phyloP scores from a whole-genome alignment of 768 basidiomycete genomes.

The Piloderma croceum region DNA sequence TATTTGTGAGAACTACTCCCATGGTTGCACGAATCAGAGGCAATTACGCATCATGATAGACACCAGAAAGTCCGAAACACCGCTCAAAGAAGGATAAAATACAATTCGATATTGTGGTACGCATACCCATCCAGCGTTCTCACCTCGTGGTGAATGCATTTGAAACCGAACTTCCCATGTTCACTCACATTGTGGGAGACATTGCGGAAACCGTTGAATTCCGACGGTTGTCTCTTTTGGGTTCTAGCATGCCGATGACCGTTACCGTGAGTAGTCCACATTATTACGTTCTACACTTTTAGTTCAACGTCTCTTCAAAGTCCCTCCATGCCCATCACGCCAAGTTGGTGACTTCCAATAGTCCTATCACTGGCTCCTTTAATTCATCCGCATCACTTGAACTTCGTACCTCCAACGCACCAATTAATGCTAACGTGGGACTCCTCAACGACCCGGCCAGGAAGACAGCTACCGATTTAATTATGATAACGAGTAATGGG shows the following conservation, averaged over 20 bases:
- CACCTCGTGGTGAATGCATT: slow-evolving; percentile 22
- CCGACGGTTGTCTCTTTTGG: slow-evolving; percentile 16
- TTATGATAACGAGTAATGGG: neutral
- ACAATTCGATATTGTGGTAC: slow-evolving; percentile 24
- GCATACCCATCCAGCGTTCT: slow-evolving; percentile 19
- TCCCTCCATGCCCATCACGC: slow-evolving; percentile 22
- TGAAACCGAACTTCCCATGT: slow-evolving; percentile 23
- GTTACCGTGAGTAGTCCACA: slow-evolving; percentile 20
- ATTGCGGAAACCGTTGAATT: slow-evolving; percentile 25
- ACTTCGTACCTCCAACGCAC: slow-evolving; percentile 31
- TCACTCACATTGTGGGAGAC: slow-evolving; percentile 22
- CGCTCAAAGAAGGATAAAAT: neutral
- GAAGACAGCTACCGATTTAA: neutral
- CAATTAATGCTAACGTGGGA: slow-evolving; percentile 23
- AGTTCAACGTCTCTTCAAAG: slow-evolving; percentile 14
- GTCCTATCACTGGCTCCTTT: slow-evolving; percentile 33
- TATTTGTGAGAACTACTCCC: slow-evolving; percentile 27
- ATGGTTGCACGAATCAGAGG: neutral
- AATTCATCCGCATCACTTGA: slow-evolving; percentile 22
- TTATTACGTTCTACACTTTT: neutral
- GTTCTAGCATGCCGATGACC: slow-evolving; percentile 22
- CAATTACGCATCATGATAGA: slow-evolving; percentile 3
- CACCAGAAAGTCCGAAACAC: slow-evolving; percentile 7
- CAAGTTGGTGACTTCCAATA: slow-evolving; percentile 26
- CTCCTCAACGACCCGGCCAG: slow-evolving; percentile 15